A percentile compares a stretch with the other conserved stretches of the same genome.
Evolutionary conservation across 768 basidiomycete species (phyloP).

Genomic region (Hydnum rufescens): DNA sequence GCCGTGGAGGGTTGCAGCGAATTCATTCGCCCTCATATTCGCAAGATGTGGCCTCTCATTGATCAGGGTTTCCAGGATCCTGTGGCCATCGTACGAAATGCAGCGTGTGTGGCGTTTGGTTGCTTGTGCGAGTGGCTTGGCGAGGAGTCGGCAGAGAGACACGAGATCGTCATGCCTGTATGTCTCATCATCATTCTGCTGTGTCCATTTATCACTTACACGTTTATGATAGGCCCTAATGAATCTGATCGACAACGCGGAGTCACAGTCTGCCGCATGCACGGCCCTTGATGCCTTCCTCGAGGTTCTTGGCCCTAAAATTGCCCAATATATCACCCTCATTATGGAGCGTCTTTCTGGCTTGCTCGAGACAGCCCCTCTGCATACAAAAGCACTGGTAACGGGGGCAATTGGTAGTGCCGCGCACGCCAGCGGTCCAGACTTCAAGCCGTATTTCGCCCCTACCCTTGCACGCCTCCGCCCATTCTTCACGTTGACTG

Average conservation of each 20-base stretch:
- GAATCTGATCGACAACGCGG: constrained; percentile 68
- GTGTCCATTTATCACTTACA: not conserved
- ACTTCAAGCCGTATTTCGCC: constrained; percentile 87
- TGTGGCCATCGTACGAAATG: constrained; percentile 77
- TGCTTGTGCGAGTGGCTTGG: constrained; percentile 96
- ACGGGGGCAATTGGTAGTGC: constrained; percentile 97
- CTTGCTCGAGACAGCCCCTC: constrained; percentile 72
- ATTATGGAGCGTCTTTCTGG: constrained; percentile 89
- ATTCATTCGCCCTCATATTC: constrained; percentile 87
- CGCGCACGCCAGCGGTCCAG: constrained; percentile 81
- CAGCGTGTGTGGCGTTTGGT: constrained; percentile 87
- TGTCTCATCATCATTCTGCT: constrained; percentile 12
- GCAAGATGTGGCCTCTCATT: constrained; percentile 74
- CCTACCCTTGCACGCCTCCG: constrained; percentile 75
- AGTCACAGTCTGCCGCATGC: constrained; percentile 84
- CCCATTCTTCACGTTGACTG: constrained; percentile 68
- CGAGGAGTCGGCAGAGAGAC: constrained; percentile 73
- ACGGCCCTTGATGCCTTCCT: constrained; percentile 91
- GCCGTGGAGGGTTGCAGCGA: constrained; percentile 95
- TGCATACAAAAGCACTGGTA: constrained; percentile 78
- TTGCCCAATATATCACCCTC: constrained; percentile 70
- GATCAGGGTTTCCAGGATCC: constrained; percentile 70
- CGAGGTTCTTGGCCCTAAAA: constrained; percentile 72
- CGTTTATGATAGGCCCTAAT: constrained; percentile 47
- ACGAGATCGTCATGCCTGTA: constrained; percentile 67